Base-by-base conservation (phyloP, 2,329 filamentous ascomycete genomes). In the Scytalidium sp. region DNA sequence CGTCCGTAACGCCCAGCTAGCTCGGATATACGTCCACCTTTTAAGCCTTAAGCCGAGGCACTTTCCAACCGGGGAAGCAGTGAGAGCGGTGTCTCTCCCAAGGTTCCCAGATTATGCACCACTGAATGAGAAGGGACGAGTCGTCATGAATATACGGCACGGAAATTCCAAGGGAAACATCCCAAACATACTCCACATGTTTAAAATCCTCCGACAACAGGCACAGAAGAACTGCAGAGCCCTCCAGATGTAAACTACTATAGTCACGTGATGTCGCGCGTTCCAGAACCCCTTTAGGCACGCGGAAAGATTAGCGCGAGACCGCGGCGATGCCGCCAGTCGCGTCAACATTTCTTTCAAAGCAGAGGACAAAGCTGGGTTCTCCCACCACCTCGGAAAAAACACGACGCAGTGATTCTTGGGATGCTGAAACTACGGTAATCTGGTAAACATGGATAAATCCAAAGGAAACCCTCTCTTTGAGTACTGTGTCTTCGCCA, bases 401-500 rank as follows among this genome's bases (percentile, higher is more conserved):
- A n/a, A 10, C 32, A 36, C 32, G 15, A 36, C 7, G 17, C 15
- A 8, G 32, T 36, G 13, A 7, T n/a, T 36, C 13, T 36, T 36
- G 32, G 32, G 17, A 36, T 36, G 32, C 32, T 36, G 32, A 27
- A 27, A 27, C 25, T 27, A 13, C 25, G 13, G 25, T 15, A 36
- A n/a, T n/a, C 13, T 15, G 17, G 32, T 36, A 10, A 15, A 10
- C 5, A 36, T 36, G 32, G 32, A 8, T 36, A n/a, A n/a, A 15
- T 10, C 5, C 13, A 47, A 22, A 36, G 44, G 22, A 32, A 32
- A 36, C 19, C 49, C 48, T 4, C 39, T 64, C 13, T 66, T 64
- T 41, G 54, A 60, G 45, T 50, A 61, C 19, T 61, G 59, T 36
- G 47, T 55, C 10, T 62, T 66, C 44, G 55, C 55, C 10, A 58